Conservation (phyloP, 805 yeast species). For the Yarrowia osloensis region DNA sequence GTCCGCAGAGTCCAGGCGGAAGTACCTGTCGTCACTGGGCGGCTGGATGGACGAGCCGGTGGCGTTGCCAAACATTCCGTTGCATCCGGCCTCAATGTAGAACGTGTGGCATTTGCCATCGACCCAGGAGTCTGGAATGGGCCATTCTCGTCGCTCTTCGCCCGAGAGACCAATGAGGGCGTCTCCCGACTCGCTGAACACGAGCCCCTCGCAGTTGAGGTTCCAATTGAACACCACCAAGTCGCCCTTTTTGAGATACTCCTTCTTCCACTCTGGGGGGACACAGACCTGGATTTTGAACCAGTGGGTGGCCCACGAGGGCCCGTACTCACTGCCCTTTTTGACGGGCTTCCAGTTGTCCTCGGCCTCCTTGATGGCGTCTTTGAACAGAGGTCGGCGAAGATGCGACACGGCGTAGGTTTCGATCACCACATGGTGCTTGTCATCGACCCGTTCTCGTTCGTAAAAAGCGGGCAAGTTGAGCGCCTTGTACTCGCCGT, state of each 20-base stretch:
- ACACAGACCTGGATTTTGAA: conserved; percentile 67
- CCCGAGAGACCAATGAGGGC: conserved; percentile 86
- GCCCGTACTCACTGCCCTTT: conserved; percentile 81
- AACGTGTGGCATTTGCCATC: conserved; percentile 60
- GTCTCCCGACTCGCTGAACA: conserved; percentile 64
- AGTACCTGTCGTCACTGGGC: conserved; percentile 72
- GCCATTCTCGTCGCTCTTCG: conserved; percentile 75
- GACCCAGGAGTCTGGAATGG: conserved; percentile 58
- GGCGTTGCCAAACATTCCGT: conserved; percentile 89
- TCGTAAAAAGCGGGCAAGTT: conserved; percentile 84
- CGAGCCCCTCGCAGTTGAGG: conserved; percentile 79
- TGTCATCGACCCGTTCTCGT: conserved; percentile 53
- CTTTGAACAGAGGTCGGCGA: conserved; percentile 62
- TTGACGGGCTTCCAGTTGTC: conserved; percentile 42
- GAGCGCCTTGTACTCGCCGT: conserved; percentile 72
- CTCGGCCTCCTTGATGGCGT: conserved; percentile 56
- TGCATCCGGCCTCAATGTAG: conserved; percentile 87
- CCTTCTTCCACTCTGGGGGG: conserved; percentile 47
- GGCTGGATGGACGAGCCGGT: conserved; percentile 53
- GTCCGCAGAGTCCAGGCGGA: conserved; percentile 69
- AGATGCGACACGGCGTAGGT: conserved; percentile 76
- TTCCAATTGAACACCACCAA: conserved; percentile 78
- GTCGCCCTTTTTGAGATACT: conserved; percentile 48
- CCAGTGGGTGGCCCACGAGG: conserved; percentile 98
- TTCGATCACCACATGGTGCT: conserved; percentile 55